Conservation (phyloP, 2,329 filamentous ascomycete genomes). For the Akanthomyces lecanii region DNA sequence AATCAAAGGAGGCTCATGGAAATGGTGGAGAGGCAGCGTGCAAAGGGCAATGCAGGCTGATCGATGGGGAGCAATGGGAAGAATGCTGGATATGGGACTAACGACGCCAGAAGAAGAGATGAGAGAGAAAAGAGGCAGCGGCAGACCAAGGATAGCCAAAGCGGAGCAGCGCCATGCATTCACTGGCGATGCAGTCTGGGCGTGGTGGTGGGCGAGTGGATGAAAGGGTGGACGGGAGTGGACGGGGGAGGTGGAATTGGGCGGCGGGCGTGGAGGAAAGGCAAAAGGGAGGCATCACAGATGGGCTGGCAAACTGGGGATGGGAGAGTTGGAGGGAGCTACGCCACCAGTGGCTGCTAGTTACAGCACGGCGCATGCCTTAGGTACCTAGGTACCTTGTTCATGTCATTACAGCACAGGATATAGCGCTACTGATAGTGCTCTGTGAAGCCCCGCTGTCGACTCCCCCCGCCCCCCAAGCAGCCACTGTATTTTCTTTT, state of each 20-base stretch:
- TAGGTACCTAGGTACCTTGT: no score
- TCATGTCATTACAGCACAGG: neutral
- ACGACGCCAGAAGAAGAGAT: conserved; percentile 7
- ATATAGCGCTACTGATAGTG: neutral
- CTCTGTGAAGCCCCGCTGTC: neutral
- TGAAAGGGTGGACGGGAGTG: neutral
- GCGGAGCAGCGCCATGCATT: conserved; percentile 14
- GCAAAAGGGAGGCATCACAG: neutral
- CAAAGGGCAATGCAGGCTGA: neutral
- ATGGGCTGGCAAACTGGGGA: no score
- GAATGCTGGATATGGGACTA: conserved; percentile 5
- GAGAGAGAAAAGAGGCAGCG: conserved; percentile 7
- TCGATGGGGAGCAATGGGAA: neutral
- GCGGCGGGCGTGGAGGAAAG: no score
- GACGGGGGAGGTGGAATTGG: neutral
- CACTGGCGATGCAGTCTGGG: conserved; percentile 9
- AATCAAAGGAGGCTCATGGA: neutral
- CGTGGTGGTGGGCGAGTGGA: conserved; percentile 5
- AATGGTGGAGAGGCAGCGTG: neutral
- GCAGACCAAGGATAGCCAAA: conserved; percentile 3
- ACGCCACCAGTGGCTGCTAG: neutral
- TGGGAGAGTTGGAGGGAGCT: neutral
- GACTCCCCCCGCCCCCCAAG: neutral
- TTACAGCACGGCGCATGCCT: neutral
- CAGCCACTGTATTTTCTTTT: neutral